These are phyloP conservation scores for Acarospora socialis DNA, from an alignment of 2,329 filamentous ascomycete species.

Conservation along the genomic window DNA sequence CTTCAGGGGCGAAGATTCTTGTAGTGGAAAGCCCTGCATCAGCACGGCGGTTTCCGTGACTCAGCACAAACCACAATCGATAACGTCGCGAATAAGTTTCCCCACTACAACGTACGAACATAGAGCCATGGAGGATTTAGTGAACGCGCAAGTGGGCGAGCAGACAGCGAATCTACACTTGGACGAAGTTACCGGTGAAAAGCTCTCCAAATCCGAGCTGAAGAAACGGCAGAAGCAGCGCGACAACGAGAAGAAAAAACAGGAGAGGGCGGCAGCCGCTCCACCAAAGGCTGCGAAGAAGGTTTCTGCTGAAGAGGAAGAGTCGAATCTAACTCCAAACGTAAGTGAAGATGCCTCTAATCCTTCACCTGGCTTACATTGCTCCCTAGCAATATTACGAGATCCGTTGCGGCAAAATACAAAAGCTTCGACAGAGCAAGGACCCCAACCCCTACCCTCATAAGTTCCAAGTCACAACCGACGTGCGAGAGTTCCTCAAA, in stretches of 20 bases:
- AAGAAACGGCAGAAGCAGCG: conserved; percentile 94
- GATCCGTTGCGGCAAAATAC: conserved; percentile 73
- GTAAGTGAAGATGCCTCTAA: conserved; percentile 31
- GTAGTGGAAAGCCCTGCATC: no score
- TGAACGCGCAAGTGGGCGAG: conserved; percentile 3
- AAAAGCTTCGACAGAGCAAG: conserved; percentile 58
- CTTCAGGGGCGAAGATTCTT: no score
- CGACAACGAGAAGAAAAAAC: conserved; percentile 76
- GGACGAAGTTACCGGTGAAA: conserved; percentile 88
- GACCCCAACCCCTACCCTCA: conserved; percentile 81
- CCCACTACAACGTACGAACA: no score
- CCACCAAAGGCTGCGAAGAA: conserved; percentile 48
- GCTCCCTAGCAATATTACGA: conserved; percentile 98
- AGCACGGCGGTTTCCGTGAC: no score
- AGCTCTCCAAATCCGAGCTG: conserved; percentile 67
- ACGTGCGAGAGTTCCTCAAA: conserved; percentile 63
- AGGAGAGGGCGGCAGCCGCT: conserved; percentile 61
- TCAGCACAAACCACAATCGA: no score
- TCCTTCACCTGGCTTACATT: conserved; percentile 13
- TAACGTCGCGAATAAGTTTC: no score
- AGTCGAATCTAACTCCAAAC: conserved; percentile 60
- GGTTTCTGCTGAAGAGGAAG: conserved; percentile 47
- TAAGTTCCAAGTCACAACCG: conserved; percentile 78
- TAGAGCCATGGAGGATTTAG: no score
- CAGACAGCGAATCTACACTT: conserved; percentile 58